Percentiles rank a stretch among this genome's conserved stretches.
Evolutionary conservation across 1,284 basidiomycete genomes (phyloP).

Genomic region (Amylostereum areolatum): DNA sequence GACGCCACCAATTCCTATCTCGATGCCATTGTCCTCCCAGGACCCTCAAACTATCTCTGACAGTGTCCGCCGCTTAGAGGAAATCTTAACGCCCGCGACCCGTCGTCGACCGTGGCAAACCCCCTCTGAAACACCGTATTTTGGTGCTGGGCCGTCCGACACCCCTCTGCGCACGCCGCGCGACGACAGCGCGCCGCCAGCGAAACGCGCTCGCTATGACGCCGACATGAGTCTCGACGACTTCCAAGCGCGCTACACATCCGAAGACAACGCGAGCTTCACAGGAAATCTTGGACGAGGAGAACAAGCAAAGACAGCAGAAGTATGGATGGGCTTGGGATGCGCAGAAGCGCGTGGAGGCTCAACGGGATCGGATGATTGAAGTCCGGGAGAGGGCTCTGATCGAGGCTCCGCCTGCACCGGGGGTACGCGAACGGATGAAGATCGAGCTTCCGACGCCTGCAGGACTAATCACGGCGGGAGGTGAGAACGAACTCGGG

Average conservation of each 20-base stretch:
- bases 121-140: conserved; percentile 60
- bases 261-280: conserved; percentile 94
- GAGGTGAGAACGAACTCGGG: conserved; percentile 19
- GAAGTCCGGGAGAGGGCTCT: conserved; percentile 62
- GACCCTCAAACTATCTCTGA: conserved; percentile 71
- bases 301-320: conserved; percentile 77
- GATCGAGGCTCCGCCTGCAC: conserved; percentile 55
- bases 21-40: conserved; percentile 62
- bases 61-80: conserved; percentile 68
- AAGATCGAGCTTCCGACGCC: conserved; percentile 52
- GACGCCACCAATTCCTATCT: conserved; percentile 85
- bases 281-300: conserved; percentile 83
- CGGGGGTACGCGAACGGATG: conserved; percentile 63
- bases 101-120: conserved; percentile 40
- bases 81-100: conserved; percentile 49
- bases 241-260: conserved; percentile 89
- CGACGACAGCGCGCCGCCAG: conserved; percentile 31
- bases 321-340: conserved; percentile 89
- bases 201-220: conserved; percentile 56
- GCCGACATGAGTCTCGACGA: conserved; percentile 64
- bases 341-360: conserved; percentile 75
- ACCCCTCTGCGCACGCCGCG: conserved; percentile 53
- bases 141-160: conserved; percentile 48
- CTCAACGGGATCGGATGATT: conserved; percentile 53
- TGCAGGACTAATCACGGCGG: conserved; percentile 49